A percentile compares a stretch with the other conserved stretches of the same genome.
Evolutionary conservation across 495 filamentous ascomycete species (phyloP).

Genomic region (Poronia punctata): DNA sequence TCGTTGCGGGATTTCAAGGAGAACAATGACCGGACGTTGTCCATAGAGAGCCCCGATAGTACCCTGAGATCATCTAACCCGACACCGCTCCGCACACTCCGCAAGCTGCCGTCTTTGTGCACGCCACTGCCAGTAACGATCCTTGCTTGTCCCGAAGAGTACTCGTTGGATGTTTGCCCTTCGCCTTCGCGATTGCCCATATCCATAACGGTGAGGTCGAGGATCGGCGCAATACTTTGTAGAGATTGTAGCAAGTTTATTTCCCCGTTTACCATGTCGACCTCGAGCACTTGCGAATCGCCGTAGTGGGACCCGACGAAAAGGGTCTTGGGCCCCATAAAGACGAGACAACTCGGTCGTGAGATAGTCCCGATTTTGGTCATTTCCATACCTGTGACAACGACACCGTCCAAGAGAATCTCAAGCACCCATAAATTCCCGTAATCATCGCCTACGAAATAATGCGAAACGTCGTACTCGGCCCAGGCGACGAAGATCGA

Average conservation of each 20-base stretch:
- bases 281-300: conserved; percentile 75
- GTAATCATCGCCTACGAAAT: conserved; percentile 84
- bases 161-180: conserved; percentile 69
- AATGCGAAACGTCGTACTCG: conserved; percentile 69
- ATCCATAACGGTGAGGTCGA: conserved; percentile 94
- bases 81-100: conserved; percentile 88
- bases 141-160: conserved; percentile 86
- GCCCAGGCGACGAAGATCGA: conserved; percentile 87
- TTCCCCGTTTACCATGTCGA: conserved; percentile 33
- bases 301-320: conserved; percentile 91
- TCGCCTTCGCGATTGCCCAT: conserved; percentile 77
- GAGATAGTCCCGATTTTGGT: conserved; percentile 64
- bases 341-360: conserved; percentile 67
- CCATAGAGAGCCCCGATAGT: conserved; percentile 65
- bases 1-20: conserved; percentile 43
- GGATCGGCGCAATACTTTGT: conserved; percentile 78
- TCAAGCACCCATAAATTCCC: conserved; percentile 75
- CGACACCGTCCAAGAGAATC: conserved; percentile 55
- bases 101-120: conserved; percentile 74
- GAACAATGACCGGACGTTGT: conserved; percentile 61
- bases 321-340: conserved; percentile 64
- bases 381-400: conserved; percentile 48
- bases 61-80: conserved; percentile 84
- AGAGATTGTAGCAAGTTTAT: conserved; percentile 69
- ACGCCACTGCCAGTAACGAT: conserved; percentile 90